phyloP scores from a whole-genome alignment of 345 rosid genomes.

The Firmiana major region DNA sequence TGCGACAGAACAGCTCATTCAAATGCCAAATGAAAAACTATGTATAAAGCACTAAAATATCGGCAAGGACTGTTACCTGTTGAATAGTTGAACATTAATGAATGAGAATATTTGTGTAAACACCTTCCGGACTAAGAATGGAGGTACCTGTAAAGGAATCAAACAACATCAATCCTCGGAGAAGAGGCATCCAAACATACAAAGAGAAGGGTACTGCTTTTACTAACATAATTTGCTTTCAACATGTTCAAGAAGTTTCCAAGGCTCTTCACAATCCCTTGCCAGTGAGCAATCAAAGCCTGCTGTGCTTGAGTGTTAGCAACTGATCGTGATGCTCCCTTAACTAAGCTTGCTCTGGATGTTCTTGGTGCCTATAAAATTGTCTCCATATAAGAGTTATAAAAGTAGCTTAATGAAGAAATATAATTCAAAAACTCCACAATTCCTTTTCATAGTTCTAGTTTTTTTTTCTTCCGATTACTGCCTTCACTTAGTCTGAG shows the following conservation, averaged over 20 bases:
- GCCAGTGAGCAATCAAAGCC: conserved; percentile 95
- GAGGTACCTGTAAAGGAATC: conserved; percentile 59
- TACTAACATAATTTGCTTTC: conserved; percentile 62
- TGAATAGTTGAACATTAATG: conserved; percentile 94
- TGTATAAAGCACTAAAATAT: not conserved
- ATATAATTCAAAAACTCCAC: not conserved
- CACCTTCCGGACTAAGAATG: conserved; percentile 90
- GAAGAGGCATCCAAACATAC: not conserved
- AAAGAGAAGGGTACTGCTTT: not conserved
- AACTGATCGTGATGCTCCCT: conserved; percentile 78
- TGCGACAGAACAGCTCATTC: conserved; percentile 22
- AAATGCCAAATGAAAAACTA: not conserved
- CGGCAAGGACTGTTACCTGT: conserved; percentile 50
- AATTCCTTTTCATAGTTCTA: not conserved
- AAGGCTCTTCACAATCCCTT: conserved; percentile 91
- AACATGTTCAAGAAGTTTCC: conserved; percentile 78
- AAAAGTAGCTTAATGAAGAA: not conserved
- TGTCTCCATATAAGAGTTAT: conserved; percentile 6
- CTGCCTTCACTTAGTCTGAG: not conserved
- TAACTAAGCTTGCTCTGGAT: conserved; percentile 93
- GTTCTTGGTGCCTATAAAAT: conserved; percentile 88
- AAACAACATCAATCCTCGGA: not conserved
- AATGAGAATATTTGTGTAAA: conserved; percentile 94
- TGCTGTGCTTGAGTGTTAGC: conserved; percentile 82
- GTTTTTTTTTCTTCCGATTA: not conserved